Conservation (phyloP, 2,329 filamentous ascomycete genomes). For the Apiospora malaysiana region DNA sequence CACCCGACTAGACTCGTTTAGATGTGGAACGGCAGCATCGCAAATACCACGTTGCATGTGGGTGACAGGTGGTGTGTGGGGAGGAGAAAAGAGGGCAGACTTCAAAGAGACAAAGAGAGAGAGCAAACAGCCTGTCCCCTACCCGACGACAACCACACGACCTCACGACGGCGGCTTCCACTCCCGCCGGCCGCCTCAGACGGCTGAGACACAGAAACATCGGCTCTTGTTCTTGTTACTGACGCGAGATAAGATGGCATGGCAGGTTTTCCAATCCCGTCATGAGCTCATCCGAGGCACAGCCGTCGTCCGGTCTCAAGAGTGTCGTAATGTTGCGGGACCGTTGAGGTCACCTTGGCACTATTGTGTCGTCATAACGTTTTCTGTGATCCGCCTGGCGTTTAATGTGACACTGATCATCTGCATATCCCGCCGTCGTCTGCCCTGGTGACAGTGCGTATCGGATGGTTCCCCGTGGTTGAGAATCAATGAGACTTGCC, state of each 20-base stretch:
- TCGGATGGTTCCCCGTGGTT: constrained; percentile 1
- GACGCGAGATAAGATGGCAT: background rate
- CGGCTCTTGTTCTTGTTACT: background rate
- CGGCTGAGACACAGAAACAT: background rate
- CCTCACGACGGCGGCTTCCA: background rate
- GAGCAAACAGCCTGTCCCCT: background rate
- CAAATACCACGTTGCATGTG: constrained; percentile 15
- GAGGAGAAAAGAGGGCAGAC: background rate
- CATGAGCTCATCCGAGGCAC: background rate
- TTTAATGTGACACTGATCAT: background rate
- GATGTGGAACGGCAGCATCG: background rate
- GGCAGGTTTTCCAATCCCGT: background rate
- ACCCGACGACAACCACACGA: background rate
- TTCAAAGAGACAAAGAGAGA: background rate
- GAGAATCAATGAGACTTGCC: background rate
- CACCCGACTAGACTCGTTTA: background rate
- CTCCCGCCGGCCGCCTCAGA: background rate
- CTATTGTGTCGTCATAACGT: constrained; percentile 14
- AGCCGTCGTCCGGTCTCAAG: constrained; percentile 13
- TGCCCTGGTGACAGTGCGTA: background rate
- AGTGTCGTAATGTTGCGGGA: constrained; percentile 5
- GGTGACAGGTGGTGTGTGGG: background rate
- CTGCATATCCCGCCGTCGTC: background rate
- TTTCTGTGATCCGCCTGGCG: background rate
- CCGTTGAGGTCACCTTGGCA: constrained; percentile 2